Base-by-base conservation (phyloP, 1,284 basidiomycete genomes). In the Agroathelia rolfsii region DNA sequence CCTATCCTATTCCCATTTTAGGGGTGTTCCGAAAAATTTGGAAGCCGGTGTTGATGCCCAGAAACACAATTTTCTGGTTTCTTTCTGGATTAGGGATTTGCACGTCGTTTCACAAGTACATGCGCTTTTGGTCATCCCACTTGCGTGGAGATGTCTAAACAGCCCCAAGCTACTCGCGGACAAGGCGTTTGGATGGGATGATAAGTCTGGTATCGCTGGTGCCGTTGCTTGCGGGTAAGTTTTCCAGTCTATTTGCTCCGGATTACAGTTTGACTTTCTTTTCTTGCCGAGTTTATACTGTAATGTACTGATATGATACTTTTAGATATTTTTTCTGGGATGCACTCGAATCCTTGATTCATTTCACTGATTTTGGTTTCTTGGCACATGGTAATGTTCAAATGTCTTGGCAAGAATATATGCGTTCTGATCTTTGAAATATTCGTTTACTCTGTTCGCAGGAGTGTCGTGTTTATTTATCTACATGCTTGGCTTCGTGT, bases 371-470 rank as follows among this genome's bases (percentile, higher is more conserved):
- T 20, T 31, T 66, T 20, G 70, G 77, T 3, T 83, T 84, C 41
- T 67, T 82, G 5, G 41, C 75, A 18, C 82, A 86, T 45, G 82
- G 82, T 62, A 38, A 33, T n/a, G n/a, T n/a, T n/a, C n/a, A n/a
- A n/a, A n/a, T n/a, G n/a, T n/a, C n/a, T n/a, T n/a, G n/a, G n/a
- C n/a, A n/a, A n/a, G n/a, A n/a, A n/a, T n/a, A n/a, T n/a, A n/a
- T n/a, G n/a, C n/a, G n/a, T n/a, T n/a, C n/a, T n/a, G n/a, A n/a
- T n/a, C n/a, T n/a, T 16, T 13, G 14, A 15, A 28, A 28, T 18
- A 30, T 25, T 40, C 21, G 43, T 17, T 8, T 17, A 23, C 32
- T 9, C 20, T 15, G n/a, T n/a, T n/a, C 17, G 3, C 36, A 79
- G 76, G 68, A 19, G 33, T 73, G 2, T 61, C 66, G 1, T 85